Base-by-base conservation (phyloP, 2,329 filamentous ascomycete species). In the Aspergillus amoenus region DNA sequence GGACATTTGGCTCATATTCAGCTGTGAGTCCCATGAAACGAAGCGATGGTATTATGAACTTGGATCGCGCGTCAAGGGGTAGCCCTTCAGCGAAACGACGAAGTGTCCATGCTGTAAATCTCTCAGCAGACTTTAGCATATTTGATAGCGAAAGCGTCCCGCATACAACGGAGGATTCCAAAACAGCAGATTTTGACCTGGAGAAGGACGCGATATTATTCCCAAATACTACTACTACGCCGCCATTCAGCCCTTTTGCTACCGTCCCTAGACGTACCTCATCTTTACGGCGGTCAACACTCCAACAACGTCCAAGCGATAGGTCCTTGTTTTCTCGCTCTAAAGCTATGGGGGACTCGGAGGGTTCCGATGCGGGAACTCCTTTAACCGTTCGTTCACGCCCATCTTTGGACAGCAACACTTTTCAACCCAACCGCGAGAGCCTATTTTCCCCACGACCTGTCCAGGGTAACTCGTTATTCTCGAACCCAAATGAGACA, bases 41-140 rank as follows among this genome's bases (percentile, higher is more conserved):
- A 66, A 93, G 89, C 69, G 93, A 97, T 77, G 88, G 90, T 43
- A 88, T 88, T 51, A 93, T 96, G 89, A 91, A 91, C 68, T 78
- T 95, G 48, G 93, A 96, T 67, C 88, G 90, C 62, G 82, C 86
- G 27, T 88, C 83, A 66, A 81, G 89, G 55, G 90, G 90, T 64
- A 97, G 90, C 68, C 93, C 94, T 0, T 90, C 93, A 58, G 90
- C 93, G 46, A 97, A 97, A 79, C 85, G 94, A 63, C 86, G 94
- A 68, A 97, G 93, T 75, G 76, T 96, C 65, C 91, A 96, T 71
- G 88, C 88, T 43, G 81, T 87, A n/a, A 84, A 78, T 64, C 79
- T 88, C 61, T 81, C 81, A 45, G 73, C 79, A 24, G 83, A 86
- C 64, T 89, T 91, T 69, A 91, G 86, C 71, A 86, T 96, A 34